These are phyloP conservation scores for Rhizopogon roseolus DNA, from an alignment of 768 basidiomycete species.

Conservation along the genomic window DNA sequence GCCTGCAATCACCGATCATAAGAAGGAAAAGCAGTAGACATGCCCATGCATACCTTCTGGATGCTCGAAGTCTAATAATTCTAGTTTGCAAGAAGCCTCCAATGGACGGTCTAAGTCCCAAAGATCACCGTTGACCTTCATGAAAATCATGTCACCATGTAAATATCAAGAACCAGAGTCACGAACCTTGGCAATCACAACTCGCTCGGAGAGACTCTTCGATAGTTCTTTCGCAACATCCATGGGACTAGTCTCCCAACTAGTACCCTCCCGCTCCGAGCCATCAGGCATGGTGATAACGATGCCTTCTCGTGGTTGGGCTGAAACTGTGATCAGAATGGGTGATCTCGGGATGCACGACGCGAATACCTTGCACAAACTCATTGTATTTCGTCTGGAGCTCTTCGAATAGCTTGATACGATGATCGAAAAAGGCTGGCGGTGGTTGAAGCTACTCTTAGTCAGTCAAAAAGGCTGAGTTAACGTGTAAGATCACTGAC, in stretches of 20 bases:
- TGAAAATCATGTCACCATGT: conserved; percentile 2
- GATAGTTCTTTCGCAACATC: conserved; percentile 85
- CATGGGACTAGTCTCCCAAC: conserved; percentile 95
- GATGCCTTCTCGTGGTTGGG: conserved; percentile 81
- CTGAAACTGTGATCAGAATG: conserved; percentile 19
- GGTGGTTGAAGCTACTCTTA: conserved; percentile 63
- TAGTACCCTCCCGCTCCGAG: conserved; percentile 72
- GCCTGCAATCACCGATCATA: conserved; percentile 37
- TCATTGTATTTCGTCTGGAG: conserved; percentile 82
- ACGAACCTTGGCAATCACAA: conserved; percentile 89
- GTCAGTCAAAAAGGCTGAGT: neutral
- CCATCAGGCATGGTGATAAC: conserved; percentile 84
- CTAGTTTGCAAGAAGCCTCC: conserved; percentile 77
- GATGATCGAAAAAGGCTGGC: conserved; percentile 85
- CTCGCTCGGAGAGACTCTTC: conserved; percentile 79
- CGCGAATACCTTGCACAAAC: conserved; percentile 60
- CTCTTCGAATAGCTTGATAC: conserved; percentile 85
- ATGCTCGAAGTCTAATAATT: conserved; percentile 89
- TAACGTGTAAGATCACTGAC: conserved; percentile 29
- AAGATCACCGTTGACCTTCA: conserved; percentile 74
- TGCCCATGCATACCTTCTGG: conserved; percentile 56
- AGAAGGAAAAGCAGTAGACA: neutral
- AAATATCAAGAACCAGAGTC: neutral
- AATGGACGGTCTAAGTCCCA: conserved; percentile 97
- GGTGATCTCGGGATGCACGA: neutral